A percentile compares a stretch with the other conserved stretches of the same genome.
phyloP scores from a whole-genome alignment of 2,329 filamentous ascomycete genomes.

The Xylariaceae sp. region DNA sequence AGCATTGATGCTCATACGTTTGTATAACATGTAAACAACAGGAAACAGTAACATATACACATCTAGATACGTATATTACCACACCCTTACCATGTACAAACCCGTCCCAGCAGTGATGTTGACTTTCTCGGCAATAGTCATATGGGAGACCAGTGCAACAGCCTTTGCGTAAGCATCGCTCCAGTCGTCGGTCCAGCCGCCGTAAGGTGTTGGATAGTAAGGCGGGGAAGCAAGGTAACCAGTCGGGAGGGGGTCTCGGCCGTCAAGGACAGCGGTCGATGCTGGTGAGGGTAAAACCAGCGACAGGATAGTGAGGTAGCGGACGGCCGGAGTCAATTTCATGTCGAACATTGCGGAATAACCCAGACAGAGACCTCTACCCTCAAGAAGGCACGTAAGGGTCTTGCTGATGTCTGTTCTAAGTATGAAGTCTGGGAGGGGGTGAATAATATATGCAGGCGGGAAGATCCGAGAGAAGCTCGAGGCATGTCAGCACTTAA shows the following conservation, averaged over 20 bases:
- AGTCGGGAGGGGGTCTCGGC: conserved; percentile 29
- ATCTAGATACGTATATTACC: background rate
- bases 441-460: too few species aligned
- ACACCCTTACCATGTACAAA: conserved; percentile 58
- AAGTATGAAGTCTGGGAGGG: background rate
- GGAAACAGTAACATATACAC: background rate
- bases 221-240: conserved; percentile 43
- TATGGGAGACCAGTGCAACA: conserved; percentile 59
- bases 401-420: background rate
- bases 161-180: conserved; percentile 65
- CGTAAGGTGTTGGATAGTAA: conserved; percentile 69
- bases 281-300: conserved; percentile 20
- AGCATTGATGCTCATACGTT: background rate
- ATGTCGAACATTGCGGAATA: conserved; percentile 26
- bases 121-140: conserved; percentile 77
- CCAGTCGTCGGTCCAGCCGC: conserved; percentile 68
- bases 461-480: too few species aligned
- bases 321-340: conserved; percentile 24
- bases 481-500: too few species aligned
- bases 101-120: conserved; percentile 70
- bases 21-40: background rate
- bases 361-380: background rate
- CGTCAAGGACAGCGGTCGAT: conserved; percentile 10
- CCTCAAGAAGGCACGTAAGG: background rate
- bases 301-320: conserved; percentile 23